phyloP scores from a whole-genome alignment of 176 grass and related monocot species.

The Musa schizocarpa region DNA sequence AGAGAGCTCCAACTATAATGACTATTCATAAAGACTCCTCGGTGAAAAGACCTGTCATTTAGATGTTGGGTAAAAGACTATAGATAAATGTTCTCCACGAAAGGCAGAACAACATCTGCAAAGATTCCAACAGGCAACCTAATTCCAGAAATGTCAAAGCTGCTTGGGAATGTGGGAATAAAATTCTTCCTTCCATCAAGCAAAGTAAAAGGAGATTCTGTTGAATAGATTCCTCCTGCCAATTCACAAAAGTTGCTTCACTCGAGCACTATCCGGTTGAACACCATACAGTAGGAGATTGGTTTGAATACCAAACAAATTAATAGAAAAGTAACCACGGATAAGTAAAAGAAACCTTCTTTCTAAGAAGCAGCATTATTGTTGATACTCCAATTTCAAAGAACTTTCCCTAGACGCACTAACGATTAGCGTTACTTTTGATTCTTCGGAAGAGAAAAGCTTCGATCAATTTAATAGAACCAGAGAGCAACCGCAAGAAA shows the following conservation, averaged over 20 bases:
- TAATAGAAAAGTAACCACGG: not conserved
- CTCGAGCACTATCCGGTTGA: not conserved
- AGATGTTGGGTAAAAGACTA: not conserved
- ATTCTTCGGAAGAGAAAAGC: too few species aligned
- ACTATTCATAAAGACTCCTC: not conserved
- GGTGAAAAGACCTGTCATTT: not conserved
- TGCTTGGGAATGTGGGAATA: not conserved
- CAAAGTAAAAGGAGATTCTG: not conserved
- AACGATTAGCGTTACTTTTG: too few species aligned
- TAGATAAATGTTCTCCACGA: not conserved
- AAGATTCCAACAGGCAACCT: not conserved
- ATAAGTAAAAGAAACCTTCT: not conserved
- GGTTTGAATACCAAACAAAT: not conserved
- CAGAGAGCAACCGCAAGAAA: too few species aligned
- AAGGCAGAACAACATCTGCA: not conserved
- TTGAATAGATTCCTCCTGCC: not conserved
- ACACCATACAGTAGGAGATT: not conserved
- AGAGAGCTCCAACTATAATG: not conserved
- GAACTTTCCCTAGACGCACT: too few species aligned
- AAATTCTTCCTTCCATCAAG: not conserved
- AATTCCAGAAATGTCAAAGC: too few species aligned
- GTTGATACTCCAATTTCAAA: too few species aligned
- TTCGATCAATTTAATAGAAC: too few species aligned
- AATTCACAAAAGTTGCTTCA: not conserved
- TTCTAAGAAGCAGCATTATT: too few species aligned